Evolutionary conservation across 2,329 filamentous ascomycete genomes (phyloP).

Genomic region (Dactylonectria estremocensis): DNA sequence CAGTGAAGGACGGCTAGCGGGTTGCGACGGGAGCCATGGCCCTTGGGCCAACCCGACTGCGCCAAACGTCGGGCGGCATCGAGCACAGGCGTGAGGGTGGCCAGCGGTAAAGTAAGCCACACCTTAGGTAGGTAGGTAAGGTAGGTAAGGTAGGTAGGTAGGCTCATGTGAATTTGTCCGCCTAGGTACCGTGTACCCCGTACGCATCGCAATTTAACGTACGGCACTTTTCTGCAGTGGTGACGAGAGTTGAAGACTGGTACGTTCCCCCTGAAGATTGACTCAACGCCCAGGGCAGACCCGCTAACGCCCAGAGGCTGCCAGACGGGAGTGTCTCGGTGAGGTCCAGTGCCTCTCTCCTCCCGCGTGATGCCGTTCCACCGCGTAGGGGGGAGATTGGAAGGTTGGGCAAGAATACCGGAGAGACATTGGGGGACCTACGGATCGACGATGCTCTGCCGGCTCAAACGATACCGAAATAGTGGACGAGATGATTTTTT

Average conservation of each 20-base stretch:
- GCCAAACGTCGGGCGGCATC: conserved; percentile 28
- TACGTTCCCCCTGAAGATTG: conserved; percentile 13
- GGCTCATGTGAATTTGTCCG: too few relatives aligned
- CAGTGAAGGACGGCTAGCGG: conserved; percentile 19
- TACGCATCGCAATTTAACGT: background rate
- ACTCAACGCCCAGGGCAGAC: conserved; percentile 8
- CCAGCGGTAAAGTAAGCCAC: conserved; percentile 38
- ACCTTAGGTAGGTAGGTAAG: too few relatives aligned
- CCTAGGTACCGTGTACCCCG: background rate
- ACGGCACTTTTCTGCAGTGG: background rate
- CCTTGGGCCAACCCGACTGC: too few relatives aligned
- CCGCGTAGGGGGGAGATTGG: conserved; percentile 12
- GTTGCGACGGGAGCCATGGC: conserved; percentile 17
- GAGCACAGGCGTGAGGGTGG: conserved; percentile 46
- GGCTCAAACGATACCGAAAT: conserved; percentile 12
- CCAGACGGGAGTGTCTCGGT: conserved; percentile 26
- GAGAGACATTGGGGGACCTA: background rate
- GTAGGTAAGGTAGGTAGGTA: too few relatives aligned
- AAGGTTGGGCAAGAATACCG: conserved; percentile 4
- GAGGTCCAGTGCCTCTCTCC: conserved; percentile 12
- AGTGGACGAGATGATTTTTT: conserved; percentile 1
- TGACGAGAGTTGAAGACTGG: background rate
- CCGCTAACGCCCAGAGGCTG: background rate
- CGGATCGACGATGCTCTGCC: conserved; percentile 3
- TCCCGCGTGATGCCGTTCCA: conserved; percentile 21